Evolutionary conservation across 2,329 filamentous ascomycete species (phyloP), one percentile per base, ranked within the genome.

Genomic region (Periconia sp.): DNA sequence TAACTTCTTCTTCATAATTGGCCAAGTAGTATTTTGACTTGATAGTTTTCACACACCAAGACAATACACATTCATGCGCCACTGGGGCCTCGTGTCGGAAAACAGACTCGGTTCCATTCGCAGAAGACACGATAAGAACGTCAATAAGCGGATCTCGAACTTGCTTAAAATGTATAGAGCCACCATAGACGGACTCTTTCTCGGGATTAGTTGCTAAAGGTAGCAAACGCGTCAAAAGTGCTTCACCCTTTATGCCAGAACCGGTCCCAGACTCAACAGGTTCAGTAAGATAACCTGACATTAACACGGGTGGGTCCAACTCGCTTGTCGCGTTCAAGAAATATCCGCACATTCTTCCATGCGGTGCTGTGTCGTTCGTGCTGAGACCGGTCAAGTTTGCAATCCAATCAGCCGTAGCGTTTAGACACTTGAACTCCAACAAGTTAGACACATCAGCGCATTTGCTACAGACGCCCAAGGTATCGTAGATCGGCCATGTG

Each of bases 21-120:
- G 53, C 65, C 15, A 4, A 32, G 1, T 21, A 18, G n/a, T 64
- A 66, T 0, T 59, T 48, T 0, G 61, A 65, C 5, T 50, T 18
- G 0, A 69, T 56, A 0, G 52, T 62, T 16, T 67, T 46, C 0
- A 65, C 53, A 32, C 64, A 69, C 59, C 54, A 69, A 0, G 61
- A 34, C 0, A 66, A 18, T 0, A 60, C 18, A 17, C 61, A 63
- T 32, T 65, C 60, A 0, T 56, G 51, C 0, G 48, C 46, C 1
- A 50, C 3, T 0, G 60, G 59, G 1, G 32, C 33, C 15, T 44
- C 35, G 2, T 45, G 37, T 0, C 28, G 34, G 11, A 45, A 47
- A 1, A 59, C 47, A 12, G 37, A 36, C 6, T 45, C 36, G 1
- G 28, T 2, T 0, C 43, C 48, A 23, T 52, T 23, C 0, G 18